Evolutionary conservation across 2,329 filamentous ascomycete genomes (phyloP), one percentile per base, ranked within the genome.

Genomic region (Diaporthe sp.): DNA sequence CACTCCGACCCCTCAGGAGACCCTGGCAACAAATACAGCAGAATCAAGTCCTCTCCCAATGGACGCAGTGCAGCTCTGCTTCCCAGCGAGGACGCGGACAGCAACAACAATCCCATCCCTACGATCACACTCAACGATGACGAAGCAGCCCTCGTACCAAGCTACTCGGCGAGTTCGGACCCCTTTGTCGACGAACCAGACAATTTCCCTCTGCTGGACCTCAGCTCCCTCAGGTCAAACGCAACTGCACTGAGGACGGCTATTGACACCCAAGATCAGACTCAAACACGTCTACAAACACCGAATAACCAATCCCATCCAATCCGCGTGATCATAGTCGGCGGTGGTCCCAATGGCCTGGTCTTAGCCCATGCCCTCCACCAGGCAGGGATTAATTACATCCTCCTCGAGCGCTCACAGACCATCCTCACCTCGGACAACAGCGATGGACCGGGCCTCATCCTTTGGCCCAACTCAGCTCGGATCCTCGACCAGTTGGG

Each of bases 311-410:
- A 35, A 28, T 6, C 28, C 15, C 10, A n/a, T 17, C 12, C 42
- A 5, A 74, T 74, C n/a, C 73, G 74, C 35, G 78, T 75, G 10
- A 78, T 83, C 57, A 78, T 83, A 35, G 72, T 83, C 42, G 82
- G 82, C 33, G 79, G 77, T 19, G 81, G 82, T 7, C 80, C 80
- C 5, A 74, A 75, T 9, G 82, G 82, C 1, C 67, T 83, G 1
- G 74, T 72, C 8, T 77, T 80, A 4, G 81, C 81, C 1, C 80
- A 82, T 50, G 76, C 78, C 40, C 78, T 83, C 1, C 19, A 74
- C 33, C 74, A 75, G 0, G 82, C 82, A 3, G 81, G 80, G 1
- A 79, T 81, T 38, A 73, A 76, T 30, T 80, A 82, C 74, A 74
- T 80, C n/a, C 67, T 83, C 25, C 76, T 82, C 0, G 81, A 82